phyloP scores from a whole-genome alignment of 202 grass and related monocot species.

The Musa balbisiana region DNA sequence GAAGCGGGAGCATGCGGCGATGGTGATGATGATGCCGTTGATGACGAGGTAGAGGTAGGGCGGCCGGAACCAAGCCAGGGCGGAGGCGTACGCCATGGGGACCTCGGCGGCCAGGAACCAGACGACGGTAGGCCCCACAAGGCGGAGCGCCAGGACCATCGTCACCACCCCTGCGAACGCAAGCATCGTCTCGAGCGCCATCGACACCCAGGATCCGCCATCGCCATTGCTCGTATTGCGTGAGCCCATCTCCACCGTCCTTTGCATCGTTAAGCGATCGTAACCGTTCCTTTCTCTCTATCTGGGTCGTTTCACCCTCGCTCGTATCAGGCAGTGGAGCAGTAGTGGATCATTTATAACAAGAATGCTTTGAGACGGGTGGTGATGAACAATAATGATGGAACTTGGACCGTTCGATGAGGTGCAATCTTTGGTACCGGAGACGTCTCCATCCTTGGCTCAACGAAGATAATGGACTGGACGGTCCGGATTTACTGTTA shows the following conservation, averaged over 20 bases:
- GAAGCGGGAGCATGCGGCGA: slow-evolving; percentile 71
- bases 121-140: slow-evolving; percentile 35
- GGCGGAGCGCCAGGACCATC: slow-evolving; percentile 30
- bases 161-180: slow-evolving; percentile 26
- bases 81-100: slow-evolving; percentile 36
- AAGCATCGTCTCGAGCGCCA: slow-evolving; percentile 25
- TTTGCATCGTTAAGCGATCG: background rate
- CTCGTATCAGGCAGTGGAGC: no score
- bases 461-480: no score
- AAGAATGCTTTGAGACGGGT: background rate
- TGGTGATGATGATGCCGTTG: slow-evolving; percentile 93
- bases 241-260: background rate
- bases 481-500: no score
- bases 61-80: slow-evolving; percentile 57
- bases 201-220: background rate
- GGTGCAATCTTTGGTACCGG: no score
- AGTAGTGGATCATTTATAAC: background rate
- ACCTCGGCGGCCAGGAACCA: slow-evolving; percentile 43
- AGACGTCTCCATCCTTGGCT: no score
- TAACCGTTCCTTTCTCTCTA: background rate
- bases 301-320: no score
- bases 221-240: no score
- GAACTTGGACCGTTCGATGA: background rate
- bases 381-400: background rate
- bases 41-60: slow-evolving; percentile 86